Percentiles rank a stretch among this genome's conserved stretches.
These are phyloP conservation scores for Leccinum sublutescens DNA, from an alignment of 768 basidiomycete species.

Conservation along the genomic window DNA sequence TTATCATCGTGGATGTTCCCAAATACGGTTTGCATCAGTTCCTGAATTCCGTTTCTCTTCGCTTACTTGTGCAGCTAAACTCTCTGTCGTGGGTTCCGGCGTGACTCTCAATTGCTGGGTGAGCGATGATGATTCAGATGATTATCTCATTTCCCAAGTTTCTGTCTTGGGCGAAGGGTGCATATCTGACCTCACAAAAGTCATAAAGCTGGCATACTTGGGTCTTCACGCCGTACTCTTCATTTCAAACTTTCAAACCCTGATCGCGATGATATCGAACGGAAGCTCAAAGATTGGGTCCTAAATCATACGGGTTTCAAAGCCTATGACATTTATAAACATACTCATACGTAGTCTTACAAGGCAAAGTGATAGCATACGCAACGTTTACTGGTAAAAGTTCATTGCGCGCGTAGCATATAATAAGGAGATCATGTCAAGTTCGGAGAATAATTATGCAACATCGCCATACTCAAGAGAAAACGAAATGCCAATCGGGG, in stretches of 20 bases:
- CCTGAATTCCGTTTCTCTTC: background rate
- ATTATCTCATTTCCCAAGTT: background rate
- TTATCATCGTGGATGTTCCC: background rate
- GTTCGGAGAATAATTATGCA: constrained; percentile 3
- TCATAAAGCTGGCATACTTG: background rate
- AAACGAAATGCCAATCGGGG: constrained; percentile 10
- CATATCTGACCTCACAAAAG: background rate
- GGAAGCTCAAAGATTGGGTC: background rate
- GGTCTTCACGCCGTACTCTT: background rate
- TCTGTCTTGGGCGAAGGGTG: background rate
- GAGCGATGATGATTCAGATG: background rate
- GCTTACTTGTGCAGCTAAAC: background rate
- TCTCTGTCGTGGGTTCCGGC: background rate
- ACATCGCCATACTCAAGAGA: background rate
- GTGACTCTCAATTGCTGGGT: background rate
- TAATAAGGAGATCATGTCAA: constrained; percentile 1
- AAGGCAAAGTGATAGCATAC: constrained; percentile 19
- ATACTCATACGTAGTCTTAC: constrained; percentile 21
- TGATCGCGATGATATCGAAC: background rate
- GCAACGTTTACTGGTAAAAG: constrained; percentile 2
- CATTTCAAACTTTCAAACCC: background rate
- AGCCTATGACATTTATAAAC: constrained; percentile 18
- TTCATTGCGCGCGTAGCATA: constrained; percentile 18
- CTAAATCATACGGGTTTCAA: background rate
- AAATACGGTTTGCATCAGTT: background rate